Conservation (phyloP, 2,329 filamentous ascomycete genomes). For the Botryotinia globosa region DNA sequence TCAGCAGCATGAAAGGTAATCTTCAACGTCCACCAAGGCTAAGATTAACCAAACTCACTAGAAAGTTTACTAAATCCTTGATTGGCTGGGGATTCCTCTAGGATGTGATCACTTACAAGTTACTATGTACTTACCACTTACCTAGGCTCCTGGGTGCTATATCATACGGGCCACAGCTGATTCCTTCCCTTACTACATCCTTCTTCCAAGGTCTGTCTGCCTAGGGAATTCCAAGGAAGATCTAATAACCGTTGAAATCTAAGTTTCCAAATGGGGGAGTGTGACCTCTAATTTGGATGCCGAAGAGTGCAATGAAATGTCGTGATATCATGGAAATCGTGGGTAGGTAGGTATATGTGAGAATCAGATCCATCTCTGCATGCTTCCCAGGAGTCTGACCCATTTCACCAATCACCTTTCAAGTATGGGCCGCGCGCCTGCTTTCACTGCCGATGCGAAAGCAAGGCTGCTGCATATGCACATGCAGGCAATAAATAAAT, state of each 20-base stretch:
- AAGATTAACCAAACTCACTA: not conserved
- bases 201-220: not conserved
- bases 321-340: not conserved
- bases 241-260: not conserved
- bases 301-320: not conserved
- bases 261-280: not conserved
- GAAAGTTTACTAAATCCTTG: not conserved
- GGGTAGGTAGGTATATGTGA: not conserved
- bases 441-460: constrained; percentile 14
- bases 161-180: not conserved
- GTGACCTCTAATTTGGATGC: not conserved
- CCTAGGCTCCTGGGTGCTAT: not conserved
- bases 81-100: not conserved
- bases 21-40: not conserved
- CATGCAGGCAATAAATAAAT: constrained; percentile 13
- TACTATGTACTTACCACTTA: not conserved
- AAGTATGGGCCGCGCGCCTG: constrained; percentile 1
- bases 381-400: not conserved
- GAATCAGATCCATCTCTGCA: not conserved
- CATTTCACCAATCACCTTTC: not conserved
- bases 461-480: constrained; percentile 11
- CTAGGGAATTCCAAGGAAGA: not conserved
- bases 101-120: not conserved
- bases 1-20: constrained; percentile 3
- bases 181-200: not conserved